These are phyloP conservation scores for Sporobolomyces pararoseus DNA, from an alignment of 768 basidiomycete species.

Conservation along the genomic window DNA sequence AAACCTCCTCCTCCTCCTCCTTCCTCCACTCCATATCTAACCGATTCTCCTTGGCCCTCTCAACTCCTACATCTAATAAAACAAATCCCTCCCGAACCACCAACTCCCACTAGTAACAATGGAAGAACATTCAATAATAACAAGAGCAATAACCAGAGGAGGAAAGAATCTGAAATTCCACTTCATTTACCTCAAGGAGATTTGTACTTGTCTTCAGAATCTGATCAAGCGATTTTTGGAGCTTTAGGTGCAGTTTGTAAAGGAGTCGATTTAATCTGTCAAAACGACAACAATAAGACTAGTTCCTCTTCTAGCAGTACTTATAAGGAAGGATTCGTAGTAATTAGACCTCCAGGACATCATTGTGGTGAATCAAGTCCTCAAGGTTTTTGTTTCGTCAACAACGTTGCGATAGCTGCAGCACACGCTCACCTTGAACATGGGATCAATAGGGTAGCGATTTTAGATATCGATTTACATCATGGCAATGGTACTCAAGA, in stretches of 20 bases:
- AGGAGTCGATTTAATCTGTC: conserved; percentile 85
- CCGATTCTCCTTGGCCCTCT: conserved; percentile 70
- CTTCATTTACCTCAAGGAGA: conserved; percentile 68
- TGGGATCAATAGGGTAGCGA: conserved; percentile 69
- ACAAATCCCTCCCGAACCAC: conserved; percentile 48
- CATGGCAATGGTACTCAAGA: conserved; percentile 92
- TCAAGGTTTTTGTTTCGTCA: conserved; percentile 90
- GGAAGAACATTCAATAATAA: too few relatives aligned
- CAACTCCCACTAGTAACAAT: background rate
- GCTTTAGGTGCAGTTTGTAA: conserved; percentile 80
- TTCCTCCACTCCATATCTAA: background rate
- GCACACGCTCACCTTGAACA: conserved; percentile 84
- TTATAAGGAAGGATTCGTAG: conserved; percentile 65
- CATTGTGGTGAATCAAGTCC: conserved; percentile 89
- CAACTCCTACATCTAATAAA: conserved; percentile 48
- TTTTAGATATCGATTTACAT: conserved; percentile 81
- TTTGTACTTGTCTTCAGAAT: conserved; percentile 75
- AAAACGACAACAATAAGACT: too few relatives aligned
- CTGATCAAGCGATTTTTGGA: conserved; percentile 72
- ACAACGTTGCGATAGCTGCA: conserved; percentile 84
- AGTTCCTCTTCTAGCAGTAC: too few relatives aligned
- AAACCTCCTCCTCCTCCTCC: background rate
- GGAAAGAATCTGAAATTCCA: conserved; percentile 72
- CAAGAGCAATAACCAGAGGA: too few relatives aligned
- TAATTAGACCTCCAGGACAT: conserved; percentile 75